These are phyloP conservation scores for Aspergillus novofumigatus DNA, from an alignment of 2,329 filamentous ascomycete species.

Conservation along the genomic window DNA sequence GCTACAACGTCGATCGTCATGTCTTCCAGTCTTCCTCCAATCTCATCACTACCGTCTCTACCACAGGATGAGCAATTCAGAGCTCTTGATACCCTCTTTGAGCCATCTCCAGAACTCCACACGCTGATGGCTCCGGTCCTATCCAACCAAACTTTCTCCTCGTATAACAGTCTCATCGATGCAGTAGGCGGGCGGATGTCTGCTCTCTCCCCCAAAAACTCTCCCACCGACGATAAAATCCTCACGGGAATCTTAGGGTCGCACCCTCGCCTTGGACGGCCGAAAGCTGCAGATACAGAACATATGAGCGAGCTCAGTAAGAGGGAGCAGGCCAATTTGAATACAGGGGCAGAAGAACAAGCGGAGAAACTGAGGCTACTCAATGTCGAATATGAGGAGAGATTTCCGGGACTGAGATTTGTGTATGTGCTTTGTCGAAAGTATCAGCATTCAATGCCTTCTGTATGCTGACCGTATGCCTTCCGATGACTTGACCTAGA, in stretches of 20 bases:
- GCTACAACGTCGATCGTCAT: conserved; percentile 9
- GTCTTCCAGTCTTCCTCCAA: conserved; percentile 50
- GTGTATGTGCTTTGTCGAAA: conserved; percentile 41
- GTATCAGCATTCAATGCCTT: not conserved
- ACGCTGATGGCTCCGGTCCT: conserved; percentile 65
- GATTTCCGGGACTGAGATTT: conserved; percentile 75
- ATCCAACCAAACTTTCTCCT: conserved; percentile 55
- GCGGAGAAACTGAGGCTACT: conserved; percentile 52
- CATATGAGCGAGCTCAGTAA: conserved; percentile 65
- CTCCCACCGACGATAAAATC: conserved; percentile 49
- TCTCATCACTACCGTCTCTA: conserved; percentile 54
- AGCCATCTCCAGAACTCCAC: conserved; percentile 73
- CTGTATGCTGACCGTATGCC: not conserved
- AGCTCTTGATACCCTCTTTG: conserved; percentile 75
- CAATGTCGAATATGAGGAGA: conserved; percentile 73
- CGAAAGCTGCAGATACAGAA: conserved; percentile 50
- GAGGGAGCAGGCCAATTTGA: conserved; percentile 76
- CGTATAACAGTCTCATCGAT: conserved; percentile 67
- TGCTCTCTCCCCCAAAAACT: conserved; percentile 52
- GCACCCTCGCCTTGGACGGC: conserved; percentile 76
- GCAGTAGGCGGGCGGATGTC: conserved; percentile 62
- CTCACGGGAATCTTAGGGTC: conserved; percentile 72
- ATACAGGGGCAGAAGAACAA: conserved; percentile 45
- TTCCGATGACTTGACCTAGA: conserved; percentile 29
- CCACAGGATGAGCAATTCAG: conserved; percentile 49